Evolutionary conservation across 225 moss, liverwort and hornwort genomes (phyloP).

Genomic region (Bryum argenteum): DNA sequence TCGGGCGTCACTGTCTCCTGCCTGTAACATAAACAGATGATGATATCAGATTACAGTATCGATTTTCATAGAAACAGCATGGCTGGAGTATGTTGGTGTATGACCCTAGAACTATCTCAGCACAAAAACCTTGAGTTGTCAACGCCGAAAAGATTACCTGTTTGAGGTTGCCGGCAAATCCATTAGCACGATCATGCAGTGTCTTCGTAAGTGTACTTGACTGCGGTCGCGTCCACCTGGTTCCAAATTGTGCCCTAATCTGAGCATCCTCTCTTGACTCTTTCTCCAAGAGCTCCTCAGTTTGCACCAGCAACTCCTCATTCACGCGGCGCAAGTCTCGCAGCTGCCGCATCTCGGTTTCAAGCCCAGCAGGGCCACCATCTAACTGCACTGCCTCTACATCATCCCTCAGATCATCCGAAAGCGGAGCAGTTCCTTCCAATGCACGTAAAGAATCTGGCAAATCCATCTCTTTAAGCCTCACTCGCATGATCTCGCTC

Average conservation of each 20-base stretch:
- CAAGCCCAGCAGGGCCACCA: conserved; percentile 84
- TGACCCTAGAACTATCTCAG: conserved; percentile 26
- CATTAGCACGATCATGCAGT: conserved; percentile 92
- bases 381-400: conserved; percentile 98
- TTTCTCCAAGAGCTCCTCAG: conserved; percentile 91
- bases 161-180: conserved; percentile 94
- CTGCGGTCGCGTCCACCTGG: conserved; percentile 92
- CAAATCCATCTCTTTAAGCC: conserved; percentile 93
- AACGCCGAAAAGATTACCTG: conserved; percentile 52
- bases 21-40: conserved; percentile 50
- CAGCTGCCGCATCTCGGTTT: conserved; percentile 90
- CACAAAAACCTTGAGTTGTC: conserved; percentile 9
- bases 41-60: neutral
- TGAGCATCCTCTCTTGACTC: conserved; percentile 95
- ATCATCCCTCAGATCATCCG: conserved; percentile 91
- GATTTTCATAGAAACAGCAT: conserved; percentile 1
- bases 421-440: conserved; percentile 78
- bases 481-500: conserved; percentile 95
- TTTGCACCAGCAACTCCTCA: conserved; percentile 92
- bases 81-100: neutral
- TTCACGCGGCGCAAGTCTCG: conserved; percentile 93
- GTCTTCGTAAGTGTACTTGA: conserved; percentile 97
- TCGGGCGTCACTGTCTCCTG: conserved; percentile 92
- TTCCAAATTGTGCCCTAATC: conserved; percentile 95
- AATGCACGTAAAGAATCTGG: conserved; percentile 91